A percentile compares a stretch with the other conserved stretches of the same genome.
These are phyloP conservation scores for Anisodus acutangulus DNA, from an alignment of 257 asterid species.

Conservation along the genomic window DNA sequence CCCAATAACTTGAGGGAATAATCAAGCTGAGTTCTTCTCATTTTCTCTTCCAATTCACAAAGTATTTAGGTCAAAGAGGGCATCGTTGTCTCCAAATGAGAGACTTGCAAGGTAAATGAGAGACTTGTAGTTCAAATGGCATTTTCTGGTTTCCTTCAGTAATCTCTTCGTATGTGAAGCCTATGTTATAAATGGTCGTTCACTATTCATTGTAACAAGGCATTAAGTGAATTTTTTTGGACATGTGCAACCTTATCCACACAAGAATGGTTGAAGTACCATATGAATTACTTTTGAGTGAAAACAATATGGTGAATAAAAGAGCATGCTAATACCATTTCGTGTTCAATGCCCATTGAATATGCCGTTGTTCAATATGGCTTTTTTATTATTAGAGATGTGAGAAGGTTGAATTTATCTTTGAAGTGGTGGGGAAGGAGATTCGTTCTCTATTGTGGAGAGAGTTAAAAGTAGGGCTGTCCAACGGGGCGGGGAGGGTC, in stretches of 20 bases:
- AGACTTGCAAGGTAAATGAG: conserved; percentile 64
- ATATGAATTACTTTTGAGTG: background rate
- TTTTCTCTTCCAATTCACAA: too few relatives aligned
- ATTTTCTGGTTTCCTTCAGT: background rate
- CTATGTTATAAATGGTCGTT: background rate
- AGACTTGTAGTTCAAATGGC: conserved; percentile 1
- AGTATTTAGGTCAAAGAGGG: conserved; percentile 74
- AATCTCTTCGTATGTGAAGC: conserved; percentile 14
- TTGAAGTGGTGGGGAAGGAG: too few relatives aligned
- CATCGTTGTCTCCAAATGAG: conserved; percentile 73
- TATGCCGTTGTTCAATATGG: background rate
- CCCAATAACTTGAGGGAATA: too few relatives aligned
- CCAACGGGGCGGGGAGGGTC: too few relatives aligned
- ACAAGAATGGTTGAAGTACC: background rate
- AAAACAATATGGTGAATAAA: background rate
- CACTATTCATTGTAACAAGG: background rate
- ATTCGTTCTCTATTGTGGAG: too few relatives aligned
- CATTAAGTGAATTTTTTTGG: background rate
- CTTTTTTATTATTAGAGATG: background rate
- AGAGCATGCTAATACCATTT: background rate
- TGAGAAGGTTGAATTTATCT: too few relatives aligned
- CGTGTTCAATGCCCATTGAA: background rate
- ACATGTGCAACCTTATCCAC: background rate
- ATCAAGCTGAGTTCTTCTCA: too few relatives aligned
- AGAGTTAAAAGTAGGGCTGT: too few relatives aligned